phyloP scores from a whole-genome alignment of 371 early-diverging fungal species.

The Apophysomyces variabilis region DNA sequence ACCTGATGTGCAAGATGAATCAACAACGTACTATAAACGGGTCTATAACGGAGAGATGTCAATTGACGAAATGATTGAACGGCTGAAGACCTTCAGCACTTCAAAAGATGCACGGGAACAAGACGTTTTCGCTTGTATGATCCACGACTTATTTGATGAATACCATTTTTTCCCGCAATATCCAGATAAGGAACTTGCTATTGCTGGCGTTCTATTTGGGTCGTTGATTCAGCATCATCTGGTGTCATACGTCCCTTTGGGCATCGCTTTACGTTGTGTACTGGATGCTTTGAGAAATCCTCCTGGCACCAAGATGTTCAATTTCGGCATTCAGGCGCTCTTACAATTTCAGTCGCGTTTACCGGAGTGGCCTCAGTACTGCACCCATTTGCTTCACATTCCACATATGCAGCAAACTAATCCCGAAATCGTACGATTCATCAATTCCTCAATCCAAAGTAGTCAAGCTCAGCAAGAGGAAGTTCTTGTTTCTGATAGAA shows the following conservation, averaged over 20 bases:
- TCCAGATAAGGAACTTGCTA: conserved; percentile 89
- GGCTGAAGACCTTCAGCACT: conserved; percentile 71
- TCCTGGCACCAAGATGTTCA: conserved; percentile 82
- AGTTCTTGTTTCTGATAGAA: neutral
- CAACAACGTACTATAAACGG: conserved; percentile 75
- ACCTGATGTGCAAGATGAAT: conserved; percentile 79
- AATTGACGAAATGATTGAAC: conserved; percentile 75
- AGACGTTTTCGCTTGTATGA: conserved; percentile 82
- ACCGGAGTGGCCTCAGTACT: conserved; percentile 91
- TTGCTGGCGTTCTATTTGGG: conserved; percentile 91
- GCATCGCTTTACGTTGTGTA: conserved; percentile 82
- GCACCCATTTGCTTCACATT: conserved; percentile 79
- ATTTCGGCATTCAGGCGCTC: conserved; percentile 90
- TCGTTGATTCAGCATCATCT: conserved; percentile 85
- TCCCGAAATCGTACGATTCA: conserved; percentile 74
- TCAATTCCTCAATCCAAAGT: conserved; percentile 45
- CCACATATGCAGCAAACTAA: conserved; percentile 75
- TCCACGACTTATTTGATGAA: conserved; percentile 91
- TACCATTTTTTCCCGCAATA: conserved; percentile 93
- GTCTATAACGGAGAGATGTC: conserved; percentile 79
- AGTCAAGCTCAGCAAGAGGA: conserved; percentile 9
- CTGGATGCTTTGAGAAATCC: conserved; percentile 85
- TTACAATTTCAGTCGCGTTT: conserved; percentile 82
- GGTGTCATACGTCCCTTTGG: conserved; percentile 74
- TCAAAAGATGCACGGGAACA: conserved; percentile 72